Evolutionary conservation across 331 rosid species (phyloP).

Genomic region (Phaseolus coccineus): DNA sequence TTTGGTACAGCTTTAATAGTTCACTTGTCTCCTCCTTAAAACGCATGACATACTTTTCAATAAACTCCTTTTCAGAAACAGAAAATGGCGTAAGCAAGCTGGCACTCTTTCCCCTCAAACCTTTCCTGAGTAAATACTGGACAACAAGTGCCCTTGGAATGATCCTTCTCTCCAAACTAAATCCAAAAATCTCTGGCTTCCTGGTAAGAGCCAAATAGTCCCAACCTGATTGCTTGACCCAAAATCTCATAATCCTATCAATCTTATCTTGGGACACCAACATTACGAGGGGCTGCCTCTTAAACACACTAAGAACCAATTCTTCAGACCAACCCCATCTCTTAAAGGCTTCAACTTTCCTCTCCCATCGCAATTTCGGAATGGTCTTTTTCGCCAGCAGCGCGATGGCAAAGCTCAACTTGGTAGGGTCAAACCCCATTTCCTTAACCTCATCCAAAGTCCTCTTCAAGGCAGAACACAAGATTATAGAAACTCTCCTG

Average conservation of each 20-base stretch:
- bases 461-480: not conserved
- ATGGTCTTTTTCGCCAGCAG: not conserved
- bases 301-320: conserved; percentile 26
- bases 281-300: conserved; percentile 35
- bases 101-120: not conserved
- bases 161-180: conserved; percentile 46
- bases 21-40: not conserved
- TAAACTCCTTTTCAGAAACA: not conserved
- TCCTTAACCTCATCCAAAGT: conserved; percentile 19
- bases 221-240: conserved; percentile 39
- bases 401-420: not conserved
- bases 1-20: conserved; percentile 1
- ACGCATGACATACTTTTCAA: not conserved
- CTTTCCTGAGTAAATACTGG: not conserved
- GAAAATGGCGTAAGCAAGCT: not conserved
- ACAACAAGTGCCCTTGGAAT: conserved; percentile 36
- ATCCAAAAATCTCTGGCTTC: not conserved
- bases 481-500: not conserved
- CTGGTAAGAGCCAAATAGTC: conserved; percentile 34
- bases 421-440: conserved; percentile 38
- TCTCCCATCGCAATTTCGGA: conserved; percentile 5
- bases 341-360: conserved; percentile 34
- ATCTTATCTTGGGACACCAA: conserved; percentile 40
- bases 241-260: conserved; percentile 39
- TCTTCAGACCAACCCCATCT: conserved; percentile 52